A percentile compares a stretch with the other conserved stretches of the same genome.
Evolutionary conservation across 257 asterid species (phyloP).

Genomic region (Nicotiana otophora): DNA sequence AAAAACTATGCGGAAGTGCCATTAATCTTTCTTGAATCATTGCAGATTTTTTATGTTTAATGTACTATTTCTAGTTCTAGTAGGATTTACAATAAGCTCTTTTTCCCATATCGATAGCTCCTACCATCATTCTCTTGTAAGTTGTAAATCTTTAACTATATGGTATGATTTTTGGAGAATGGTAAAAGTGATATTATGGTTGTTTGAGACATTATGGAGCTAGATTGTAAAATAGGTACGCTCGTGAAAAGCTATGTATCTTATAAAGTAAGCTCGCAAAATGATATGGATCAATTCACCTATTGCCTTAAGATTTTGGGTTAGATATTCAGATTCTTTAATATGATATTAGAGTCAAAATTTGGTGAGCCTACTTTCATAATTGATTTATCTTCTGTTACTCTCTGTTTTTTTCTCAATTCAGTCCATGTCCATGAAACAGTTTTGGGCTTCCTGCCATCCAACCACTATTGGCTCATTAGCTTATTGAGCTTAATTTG

Average conservation of each 20-base stretch:
- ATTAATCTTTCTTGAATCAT: constrained; percentile 33
- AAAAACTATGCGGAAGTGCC: constrained; percentile 57
- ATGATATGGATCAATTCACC: not conserved
- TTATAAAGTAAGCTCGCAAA: not conserved
- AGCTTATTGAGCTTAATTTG: not conserved
- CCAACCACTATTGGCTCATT: too few species aligned
- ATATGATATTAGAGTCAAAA: not conserved
- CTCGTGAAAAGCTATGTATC: too few species aligned
- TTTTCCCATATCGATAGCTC: not conserved
- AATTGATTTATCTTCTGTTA: too few species aligned
- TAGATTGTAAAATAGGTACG: not conserved
- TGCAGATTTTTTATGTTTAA: not conserved
- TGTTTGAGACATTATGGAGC: not conserved
- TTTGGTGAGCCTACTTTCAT: not conserved
- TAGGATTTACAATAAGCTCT: not conserved
- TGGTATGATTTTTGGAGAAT: too few species aligned
- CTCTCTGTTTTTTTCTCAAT: too few species aligned
- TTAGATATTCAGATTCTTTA: not conserved
- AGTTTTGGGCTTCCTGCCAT: too few species aligned
- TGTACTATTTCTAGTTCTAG: not conserved
- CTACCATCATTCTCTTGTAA: not conserved
- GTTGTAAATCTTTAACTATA: not conserved
- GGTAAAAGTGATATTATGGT: too few species aligned
- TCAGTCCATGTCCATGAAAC: too few species aligned
- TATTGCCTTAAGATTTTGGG: not conserved